Conservation (phyloP, 1,139 yeast species). For the Suhomyces chickasaworum region DNA sequence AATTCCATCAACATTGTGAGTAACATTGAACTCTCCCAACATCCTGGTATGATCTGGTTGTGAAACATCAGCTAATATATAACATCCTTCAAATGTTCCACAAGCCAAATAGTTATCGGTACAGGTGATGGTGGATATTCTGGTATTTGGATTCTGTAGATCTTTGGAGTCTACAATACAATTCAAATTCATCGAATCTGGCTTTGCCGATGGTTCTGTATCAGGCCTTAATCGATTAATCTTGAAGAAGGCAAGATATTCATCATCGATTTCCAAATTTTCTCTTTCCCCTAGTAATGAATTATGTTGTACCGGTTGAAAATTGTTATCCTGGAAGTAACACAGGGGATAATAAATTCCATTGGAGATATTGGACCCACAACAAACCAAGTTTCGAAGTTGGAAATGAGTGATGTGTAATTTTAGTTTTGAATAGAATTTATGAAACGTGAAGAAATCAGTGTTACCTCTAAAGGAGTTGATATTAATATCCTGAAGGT, state of each 20-base stretch:
- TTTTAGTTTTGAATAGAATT: slow-evolving; percentile 46
- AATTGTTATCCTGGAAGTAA: slow-evolving; percentile 36
- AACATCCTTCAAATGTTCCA: slow-evolving; percentile 61
- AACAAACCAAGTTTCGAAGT: slow-evolving; percentile 53
- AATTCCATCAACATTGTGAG: slow-evolving; percentile 51
- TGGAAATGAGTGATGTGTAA: slow-evolving; percentile 61
- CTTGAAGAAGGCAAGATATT: slow-evolving; percentile 37
- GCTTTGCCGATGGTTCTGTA: slow-evolving; percentile 23
- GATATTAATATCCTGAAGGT: slow-evolving; percentile 30
- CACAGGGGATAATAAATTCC: slow-evolving; percentile 48
- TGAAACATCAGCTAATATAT: slow-evolving; percentile 38
- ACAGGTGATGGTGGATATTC: slow-evolving; percentile 53
- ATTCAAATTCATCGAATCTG: slow-evolving; percentile 33
- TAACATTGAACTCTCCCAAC: slow-evolving; percentile 42
- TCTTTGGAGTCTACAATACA: slow-evolving; percentile 44
- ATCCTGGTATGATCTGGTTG: slow-evolving; percentile 26
- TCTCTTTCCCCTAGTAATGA: slow-evolving; percentile 11
- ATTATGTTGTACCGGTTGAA: slow-evolving; percentile 22
- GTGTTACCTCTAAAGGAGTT: slow-evolving; percentile 26
- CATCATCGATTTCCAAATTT: slow-evolving; percentile 20
- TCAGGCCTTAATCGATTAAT: slow-evolving; percentile 38
- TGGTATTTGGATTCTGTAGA: slow-evolving; percentile 36
- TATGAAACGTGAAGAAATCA: slow-evolving; percentile 41
- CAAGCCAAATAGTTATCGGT: slow-evolving; percentile 46
- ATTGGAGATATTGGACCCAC: slow-evolving; percentile 36